Percentiles rank a stretch among this genome's conserved stretches.
Conservation (phyloP, 371 early-diverging fungal genomes). For the Mucor velutinosus region DNA sequence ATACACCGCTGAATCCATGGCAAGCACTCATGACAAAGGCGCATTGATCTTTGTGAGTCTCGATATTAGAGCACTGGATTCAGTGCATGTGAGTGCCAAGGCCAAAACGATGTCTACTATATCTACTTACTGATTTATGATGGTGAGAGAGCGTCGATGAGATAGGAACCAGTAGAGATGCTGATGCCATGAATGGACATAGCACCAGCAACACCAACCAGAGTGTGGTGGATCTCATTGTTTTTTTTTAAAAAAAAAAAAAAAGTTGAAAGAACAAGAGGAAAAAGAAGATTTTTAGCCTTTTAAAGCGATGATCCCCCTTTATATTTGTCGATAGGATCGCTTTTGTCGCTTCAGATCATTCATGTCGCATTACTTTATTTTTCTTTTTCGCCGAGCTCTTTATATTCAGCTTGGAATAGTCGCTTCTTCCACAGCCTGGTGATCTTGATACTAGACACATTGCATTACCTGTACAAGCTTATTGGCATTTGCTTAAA, state of each 20-base stretch:
- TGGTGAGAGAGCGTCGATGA: conserved; percentile 11
- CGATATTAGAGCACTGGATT: conserved; percentile 40
- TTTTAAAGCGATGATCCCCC: neutral
- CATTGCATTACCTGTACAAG: too few species aligned
- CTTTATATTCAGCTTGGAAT: too few species aligned
- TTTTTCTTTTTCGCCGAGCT: too few species aligned
- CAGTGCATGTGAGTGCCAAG: neutral
- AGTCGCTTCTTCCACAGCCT: too few species aligned
- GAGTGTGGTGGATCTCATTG: neutral
- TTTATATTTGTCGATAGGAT: neutral
- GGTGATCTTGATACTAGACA: too few species aligned
- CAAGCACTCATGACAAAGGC: conserved; percentile 39
- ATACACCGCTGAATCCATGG: conserved; percentile 45
- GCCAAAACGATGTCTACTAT: neutral
- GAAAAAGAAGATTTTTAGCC: neutral
- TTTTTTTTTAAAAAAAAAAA: too few species aligned
- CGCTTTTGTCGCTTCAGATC: too few species aligned
- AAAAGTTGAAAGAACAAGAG: conserved; percentile 1
- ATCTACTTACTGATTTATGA: conserved; percentile 15
- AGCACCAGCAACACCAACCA: conserved; percentile 3
- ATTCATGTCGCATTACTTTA: too few species aligned
- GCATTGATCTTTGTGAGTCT: conserved; percentile 39
- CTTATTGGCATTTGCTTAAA: too few species aligned
- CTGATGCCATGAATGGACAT: conserved; percentile 18
- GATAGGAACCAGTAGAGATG: conserved; percentile 17